A percentile compares a stretch with the other conserved stretches of the same genome.
These are phyloP conservation scores for Teratosphaeria gauchensis DNA, from an alignment of 2,329 filamentous ascomycete genomes.

Conservation along the genomic window DNA sequence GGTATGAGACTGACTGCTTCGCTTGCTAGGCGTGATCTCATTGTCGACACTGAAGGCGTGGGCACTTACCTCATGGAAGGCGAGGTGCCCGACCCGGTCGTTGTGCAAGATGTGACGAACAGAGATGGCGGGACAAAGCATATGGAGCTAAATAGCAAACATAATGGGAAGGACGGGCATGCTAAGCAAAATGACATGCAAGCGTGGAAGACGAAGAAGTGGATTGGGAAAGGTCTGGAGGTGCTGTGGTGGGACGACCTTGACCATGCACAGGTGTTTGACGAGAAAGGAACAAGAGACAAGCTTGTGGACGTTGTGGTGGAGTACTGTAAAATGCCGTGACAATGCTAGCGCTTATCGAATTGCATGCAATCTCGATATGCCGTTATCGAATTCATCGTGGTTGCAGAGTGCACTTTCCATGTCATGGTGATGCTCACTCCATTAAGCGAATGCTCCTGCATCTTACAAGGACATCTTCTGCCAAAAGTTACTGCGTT, in stretches of 20 bases:
- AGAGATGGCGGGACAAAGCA: slow-evolving; percentile 7
- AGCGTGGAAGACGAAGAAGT: slow-evolving; percentile 12
- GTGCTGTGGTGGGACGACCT: slow-evolving; percentile 51
- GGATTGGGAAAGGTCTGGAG: slow-evolving; percentile 40
- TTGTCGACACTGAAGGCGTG: slow-evolving; percentile 52
- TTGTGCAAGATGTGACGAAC: slow-evolving; percentile 9
- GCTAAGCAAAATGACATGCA: slow-evolving; percentile 18
- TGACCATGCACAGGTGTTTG: slow-evolving; percentile 57
- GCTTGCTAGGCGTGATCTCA: slow-evolving; percentile 52
- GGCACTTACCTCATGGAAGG: slow-evolving; percentile 45
- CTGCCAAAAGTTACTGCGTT: too few species aligned
- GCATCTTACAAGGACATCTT: too few species aligned
- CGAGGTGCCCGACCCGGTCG: slow-evolving; percentile 16
- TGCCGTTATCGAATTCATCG: too few species aligned
- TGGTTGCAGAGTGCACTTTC: too few species aligned
- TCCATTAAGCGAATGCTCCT: too few species aligned
- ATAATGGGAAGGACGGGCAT: slow-evolving; percentile 12
- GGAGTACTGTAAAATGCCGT: slow-evolving; percentile 13
- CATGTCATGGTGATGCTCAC: too few species aligned
- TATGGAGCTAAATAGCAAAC: slow-evolving; percentile 14
- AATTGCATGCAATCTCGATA: too few species aligned
- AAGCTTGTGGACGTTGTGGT: slow-evolving; percentile 18
- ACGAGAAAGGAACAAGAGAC: slow-evolving; percentile 20
- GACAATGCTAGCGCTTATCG: background rate
- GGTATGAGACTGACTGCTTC: slow-evolving; percentile 44